Conservation (phyloP, 495 filamentous ascomycete genomes). For the Aspergillus ellipticus region DNA sequence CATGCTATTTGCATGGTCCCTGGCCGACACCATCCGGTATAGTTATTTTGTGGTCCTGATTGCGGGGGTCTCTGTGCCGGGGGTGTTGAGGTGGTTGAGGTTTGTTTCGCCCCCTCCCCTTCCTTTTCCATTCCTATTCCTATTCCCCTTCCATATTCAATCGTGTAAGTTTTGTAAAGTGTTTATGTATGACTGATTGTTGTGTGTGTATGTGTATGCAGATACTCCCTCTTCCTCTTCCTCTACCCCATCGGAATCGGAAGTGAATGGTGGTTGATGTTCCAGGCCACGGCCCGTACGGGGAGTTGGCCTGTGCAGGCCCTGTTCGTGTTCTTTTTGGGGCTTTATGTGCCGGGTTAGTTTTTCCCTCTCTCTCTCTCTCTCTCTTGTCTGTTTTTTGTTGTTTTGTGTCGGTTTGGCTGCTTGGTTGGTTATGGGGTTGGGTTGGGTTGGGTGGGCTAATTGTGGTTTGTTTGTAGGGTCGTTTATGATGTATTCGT, state of each 20-base stretch:
- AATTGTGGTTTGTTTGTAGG: conserved; percentile 40
- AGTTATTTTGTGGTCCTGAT: conserved; percentile 45
- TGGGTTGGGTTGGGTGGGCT: too few relatives aligned
- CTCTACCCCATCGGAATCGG: conserved; percentile 53
- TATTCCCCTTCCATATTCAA: background rate
- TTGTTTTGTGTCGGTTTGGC: too few relatives aligned
- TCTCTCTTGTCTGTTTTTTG: background rate
- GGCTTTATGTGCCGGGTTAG: conserved; percentile 69
- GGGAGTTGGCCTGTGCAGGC: conserved; percentile 15
- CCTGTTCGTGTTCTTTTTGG: conserved; percentile 46
- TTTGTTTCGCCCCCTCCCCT: conserved; percentile 11
- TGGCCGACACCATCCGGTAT: conserved; percentile 50
- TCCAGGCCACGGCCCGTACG: conserved; percentile 28
- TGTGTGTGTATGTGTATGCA: conserved; percentile 8
- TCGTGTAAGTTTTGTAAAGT: too few relatives aligned
- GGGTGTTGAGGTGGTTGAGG: conserved; percentile 40
- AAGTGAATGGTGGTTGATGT: conserved; percentile 50
- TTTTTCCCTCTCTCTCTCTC: conserved; percentile 8
- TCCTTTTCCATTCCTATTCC: background rate
- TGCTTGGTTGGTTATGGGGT: too few relatives aligned
- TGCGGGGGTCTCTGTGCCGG: conserved; percentile 27
- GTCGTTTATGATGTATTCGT: conserved; percentile 70
- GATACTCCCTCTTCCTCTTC: conserved; percentile 51
- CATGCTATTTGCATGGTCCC: conserved; percentile 53
- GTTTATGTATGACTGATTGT: too few relatives aligned